Evolutionary conservation across 805 yeast genomes (phyloP).

Genomic region (Candida boleticola): DNA sequence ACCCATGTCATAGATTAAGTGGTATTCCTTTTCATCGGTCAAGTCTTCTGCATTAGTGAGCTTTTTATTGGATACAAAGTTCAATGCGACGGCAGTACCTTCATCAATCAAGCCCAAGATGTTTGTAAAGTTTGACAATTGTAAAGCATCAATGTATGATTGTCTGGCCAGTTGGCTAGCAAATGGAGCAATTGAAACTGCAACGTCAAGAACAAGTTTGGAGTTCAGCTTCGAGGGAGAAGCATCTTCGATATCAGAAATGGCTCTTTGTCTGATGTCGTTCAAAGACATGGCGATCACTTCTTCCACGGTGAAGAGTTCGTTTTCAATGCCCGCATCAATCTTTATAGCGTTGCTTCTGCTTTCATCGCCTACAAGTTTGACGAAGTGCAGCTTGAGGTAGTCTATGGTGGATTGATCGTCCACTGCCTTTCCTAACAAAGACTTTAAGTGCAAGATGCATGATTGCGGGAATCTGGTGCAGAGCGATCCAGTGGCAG

Average conservation of each 20-base stretch:
- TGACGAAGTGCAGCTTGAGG: constrained; percentile 50
- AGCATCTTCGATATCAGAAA: constrained; percentile 53
- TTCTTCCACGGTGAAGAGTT: constrained; percentile 62
- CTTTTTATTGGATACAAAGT: constrained; percentile 62
- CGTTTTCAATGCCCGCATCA: constrained; percentile 37
- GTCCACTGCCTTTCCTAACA: constrained; percentile 63
- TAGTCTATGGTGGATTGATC: constrained; percentile 49
- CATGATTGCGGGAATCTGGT: constrained; percentile 74
- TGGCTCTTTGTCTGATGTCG: constrained; percentile 65
- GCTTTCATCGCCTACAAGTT: constrained; percentile 36
- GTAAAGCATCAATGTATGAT: constrained; percentile 71
- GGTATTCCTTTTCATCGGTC: constrained; percentile 46
- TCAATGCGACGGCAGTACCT: constrained; percentile 87
- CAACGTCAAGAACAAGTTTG: constrained; percentile 52
- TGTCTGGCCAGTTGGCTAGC: constrained; percentile 63
- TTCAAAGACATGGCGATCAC: constrained; percentile 77
- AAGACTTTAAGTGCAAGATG: constrained; percentile 61
- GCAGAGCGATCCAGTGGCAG: constrained; percentile 66
- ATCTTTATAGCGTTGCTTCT: constrained; percentile 55
- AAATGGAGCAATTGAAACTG: constrained; percentile 74
- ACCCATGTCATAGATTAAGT: constrained; percentile 85
- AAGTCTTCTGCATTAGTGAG: constrained; percentile 32
- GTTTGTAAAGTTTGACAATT: constrained; percentile 58
- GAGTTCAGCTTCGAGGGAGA: constrained; percentile 34
- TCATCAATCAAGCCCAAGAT: constrained; percentile 77